Percentiles rank a stretch among this genome's conserved stretches.
phyloP scores from a whole-genome alignment of 495 filamentous ascomycete genomes.

The Xylaria intraflava region DNA sequence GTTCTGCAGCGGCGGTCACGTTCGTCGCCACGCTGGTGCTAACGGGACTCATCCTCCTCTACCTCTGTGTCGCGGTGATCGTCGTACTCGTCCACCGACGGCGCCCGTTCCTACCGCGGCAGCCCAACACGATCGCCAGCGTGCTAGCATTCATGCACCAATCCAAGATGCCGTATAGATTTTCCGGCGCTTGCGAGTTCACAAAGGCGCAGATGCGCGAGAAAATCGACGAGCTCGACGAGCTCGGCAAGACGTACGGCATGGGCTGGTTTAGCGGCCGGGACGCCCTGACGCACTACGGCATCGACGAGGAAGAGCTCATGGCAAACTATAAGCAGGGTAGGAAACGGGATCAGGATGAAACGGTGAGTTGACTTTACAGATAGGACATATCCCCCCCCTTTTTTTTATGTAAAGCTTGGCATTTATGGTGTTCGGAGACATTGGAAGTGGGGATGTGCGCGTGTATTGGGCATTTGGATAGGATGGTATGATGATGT shows the following conservation, averaged over 20 bases:
- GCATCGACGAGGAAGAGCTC: constrained; percentile 66
- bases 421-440: too few species aligned
- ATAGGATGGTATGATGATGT: too few species aligned
- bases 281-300: constrained; percentile 59
- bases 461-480: too few species aligned
- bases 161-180: constrained; percentile 65
- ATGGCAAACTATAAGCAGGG: constrained; percentile 54
- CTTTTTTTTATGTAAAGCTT: too few species aligned
- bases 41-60: constrained; percentile 51
- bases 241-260: constrained; percentile 56
- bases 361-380: background rate
- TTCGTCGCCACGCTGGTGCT: constrained; percentile 55
- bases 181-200: constrained; percentile 58
- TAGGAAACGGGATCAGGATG: background rate
- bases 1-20: constrained; percentile 54
- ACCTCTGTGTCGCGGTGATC: constrained; percentile 45
- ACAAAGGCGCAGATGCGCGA: constrained; percentile 49
- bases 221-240: constrained; percentile 47
- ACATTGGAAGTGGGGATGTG: too few species aligned
- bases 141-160: constrained; percentile 69
- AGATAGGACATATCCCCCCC: too few species aligned
- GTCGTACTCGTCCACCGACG: constrained; percentile 50
- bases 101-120: constrained; percentile 60
- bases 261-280: constrained; percentile 65
- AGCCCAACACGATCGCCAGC: constrained; percentile 65